A percentile compares a stretch with the other conserved stretches of the same genome.
These are phyloP conservation scores for Psidium guajava DNA, from an alignment of 345 rosid genomes.

Conservation along the genomic window DNA sequence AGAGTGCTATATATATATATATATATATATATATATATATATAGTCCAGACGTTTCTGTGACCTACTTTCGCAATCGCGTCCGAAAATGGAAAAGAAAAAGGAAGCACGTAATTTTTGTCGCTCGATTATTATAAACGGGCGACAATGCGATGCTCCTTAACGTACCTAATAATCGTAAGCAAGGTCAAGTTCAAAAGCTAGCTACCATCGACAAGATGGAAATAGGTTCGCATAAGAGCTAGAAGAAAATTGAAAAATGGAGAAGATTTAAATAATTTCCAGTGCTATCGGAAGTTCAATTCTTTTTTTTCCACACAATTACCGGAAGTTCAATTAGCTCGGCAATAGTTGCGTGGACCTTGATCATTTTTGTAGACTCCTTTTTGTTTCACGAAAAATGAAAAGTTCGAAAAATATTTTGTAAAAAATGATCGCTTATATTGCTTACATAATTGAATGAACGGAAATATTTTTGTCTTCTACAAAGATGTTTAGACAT, in stretches of 20 bases:
- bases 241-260: background rate
- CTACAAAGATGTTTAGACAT: too few relatives aligned
- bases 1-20: too few relatives aligned
- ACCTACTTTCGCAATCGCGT: too few relatives aligned
- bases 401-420: background rate
- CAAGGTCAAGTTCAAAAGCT: background rate
- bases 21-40: too few relatives aligned
- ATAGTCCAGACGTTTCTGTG: background rate
- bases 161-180: background rate
- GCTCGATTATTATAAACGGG: too few relatives aligned
- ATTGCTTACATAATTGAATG: background rate
- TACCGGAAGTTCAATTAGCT: background rate
- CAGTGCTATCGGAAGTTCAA: background rate
- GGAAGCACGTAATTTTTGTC: too few relatives aligned
- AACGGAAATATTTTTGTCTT: too few relatives aligned
- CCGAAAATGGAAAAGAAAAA: too few relatives aligned
- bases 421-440: rapidly evolving
- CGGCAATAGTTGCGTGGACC: background rate
- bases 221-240: background rate
- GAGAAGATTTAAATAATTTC: background rate
- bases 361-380: background rate
- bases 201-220: background rate
- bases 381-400: background rate
- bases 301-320: too few relatives aligned
- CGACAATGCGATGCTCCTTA: background rate